Conservation (phyloP, 768 basidiomycete genomes). For the Boletellus emodensis region DNA sequence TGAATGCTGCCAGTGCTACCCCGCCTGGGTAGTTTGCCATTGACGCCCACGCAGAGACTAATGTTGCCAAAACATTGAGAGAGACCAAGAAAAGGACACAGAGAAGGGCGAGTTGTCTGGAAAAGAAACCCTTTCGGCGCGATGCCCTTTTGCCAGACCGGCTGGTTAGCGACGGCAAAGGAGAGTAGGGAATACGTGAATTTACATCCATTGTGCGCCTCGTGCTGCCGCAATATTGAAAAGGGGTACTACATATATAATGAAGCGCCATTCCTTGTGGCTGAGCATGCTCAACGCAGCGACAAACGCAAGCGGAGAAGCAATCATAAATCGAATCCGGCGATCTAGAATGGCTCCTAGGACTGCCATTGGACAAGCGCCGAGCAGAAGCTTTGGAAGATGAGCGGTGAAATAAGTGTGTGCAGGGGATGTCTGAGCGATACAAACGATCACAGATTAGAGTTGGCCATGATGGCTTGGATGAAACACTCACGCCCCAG, state of each 20-base stretch:
- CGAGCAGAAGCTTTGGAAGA: slow-evolving; percentile 77
- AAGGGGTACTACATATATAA: slow-evolving; percentile 80
- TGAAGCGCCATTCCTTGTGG: slow-evolving; percentile 98
- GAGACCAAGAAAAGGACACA: slow-evolving; percentile 44
- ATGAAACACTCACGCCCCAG: slow-evolving; percentile 75
- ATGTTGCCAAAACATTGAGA: slow-evolving; percentile 51
- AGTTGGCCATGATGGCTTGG: not conserved
- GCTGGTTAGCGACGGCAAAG: not conserved
- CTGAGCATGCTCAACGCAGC: slow-evolving; percentile 66
- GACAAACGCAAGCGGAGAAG: slow-evolving; percentile 53
- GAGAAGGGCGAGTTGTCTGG: slow-evolving; percentile 46
- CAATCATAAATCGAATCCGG: slow-evolving; percentile 47
- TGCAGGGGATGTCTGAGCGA: slow-evolving; percentile 60
- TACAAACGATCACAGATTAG: not conserved
- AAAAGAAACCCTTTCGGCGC: slow-evolving; percentile 43
- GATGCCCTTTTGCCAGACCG: slow-evolving; percentile 36
- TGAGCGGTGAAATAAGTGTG: slow-evolving; percentile 60
- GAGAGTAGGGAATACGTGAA: not conserved
- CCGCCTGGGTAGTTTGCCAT: slow-evolving; percentile 89
- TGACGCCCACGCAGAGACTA: slow-evolving; percentile 55
- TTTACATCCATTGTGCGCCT: slow-evolving; percentile 63
- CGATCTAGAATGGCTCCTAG: slow-evolving; percentile 48
- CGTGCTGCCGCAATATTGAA: slow-evolving; percentile 78
- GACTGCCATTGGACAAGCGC: slow-evolving; percentile 56
- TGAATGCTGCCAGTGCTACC: slow-evolving; percentile 59